Evolutionary conservation across 768 basidiomycete genomes (phyloP).

Genomic region (Chalciporus piperatus): DNA sequence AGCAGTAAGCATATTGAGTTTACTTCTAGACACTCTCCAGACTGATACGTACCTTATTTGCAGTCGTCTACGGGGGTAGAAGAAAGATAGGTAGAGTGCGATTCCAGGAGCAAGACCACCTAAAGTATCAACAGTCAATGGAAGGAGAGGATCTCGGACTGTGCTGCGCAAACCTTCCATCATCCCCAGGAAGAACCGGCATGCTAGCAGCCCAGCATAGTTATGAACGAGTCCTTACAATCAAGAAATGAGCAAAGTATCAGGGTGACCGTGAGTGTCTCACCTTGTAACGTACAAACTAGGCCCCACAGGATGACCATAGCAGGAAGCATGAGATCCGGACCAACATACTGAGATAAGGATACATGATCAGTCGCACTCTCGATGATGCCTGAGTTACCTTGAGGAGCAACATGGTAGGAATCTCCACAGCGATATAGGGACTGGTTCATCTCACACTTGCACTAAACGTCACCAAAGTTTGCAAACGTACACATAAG

Average conservation of each 20-base stretch:
- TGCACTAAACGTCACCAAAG: not conserved
- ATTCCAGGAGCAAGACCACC: conserved; percentile 59
- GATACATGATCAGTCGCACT: not conserved
- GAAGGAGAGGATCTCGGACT: not conserved
- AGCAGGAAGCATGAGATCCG: conserved; percentile 56
- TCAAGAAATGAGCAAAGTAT: not conserved
- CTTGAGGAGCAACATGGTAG: conserved; percentile 58
- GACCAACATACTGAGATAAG: conserved; percentile 38
- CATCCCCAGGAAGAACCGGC: conserved; percentile 50
- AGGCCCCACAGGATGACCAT: conserved; percentile 67
- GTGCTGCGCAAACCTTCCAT: conserved; percentile 48
- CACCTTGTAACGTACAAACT: conserved; percentile 58
- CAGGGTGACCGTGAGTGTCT: not conserved
- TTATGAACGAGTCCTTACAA: conserved; percentile 41
- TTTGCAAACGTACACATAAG: conserved; percentile 21
- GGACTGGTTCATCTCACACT: conserved; percentile 28
- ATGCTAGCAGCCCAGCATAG: conserved; percentile 52
- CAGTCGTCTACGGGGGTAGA: conserved; percentile 33
- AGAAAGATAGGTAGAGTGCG: conserved; percentile 55
- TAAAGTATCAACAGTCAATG: conserved; percentile 18
- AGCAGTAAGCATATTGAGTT: not conserved
- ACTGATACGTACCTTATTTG: conserved; percentile 18
- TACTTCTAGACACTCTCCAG: not conserved
- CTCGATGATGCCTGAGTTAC: conserved; percentile 13
- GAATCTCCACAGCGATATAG: conserved; percentile 56